A percentile compares a stretch with the other conserved stretches of the same genome.
Evolutionary conservation across 2,329 filamentous ascomycete species (phyloP).

Genomic region (Diaporthe capsici): DNA sequence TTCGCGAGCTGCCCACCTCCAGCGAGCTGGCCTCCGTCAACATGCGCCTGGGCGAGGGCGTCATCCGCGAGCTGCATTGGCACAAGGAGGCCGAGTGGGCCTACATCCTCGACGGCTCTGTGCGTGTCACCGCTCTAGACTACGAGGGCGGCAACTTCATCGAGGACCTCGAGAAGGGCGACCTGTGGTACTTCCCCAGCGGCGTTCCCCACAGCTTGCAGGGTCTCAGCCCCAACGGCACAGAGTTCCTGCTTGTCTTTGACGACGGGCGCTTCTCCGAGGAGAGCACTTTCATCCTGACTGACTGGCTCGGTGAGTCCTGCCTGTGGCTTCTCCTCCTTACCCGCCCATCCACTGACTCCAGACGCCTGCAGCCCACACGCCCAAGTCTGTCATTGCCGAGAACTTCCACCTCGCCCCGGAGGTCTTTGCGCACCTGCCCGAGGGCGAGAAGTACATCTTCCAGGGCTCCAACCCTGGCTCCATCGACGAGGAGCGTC

Average conservation of each 20-base stretch:
- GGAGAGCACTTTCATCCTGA: constrained; percentile 79
- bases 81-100: constrained; percentile 87
- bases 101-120: constrained; percentile 78
- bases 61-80: constrained; percentile 85
- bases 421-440: constrained; percentile 78
- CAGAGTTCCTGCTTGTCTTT: constrained; percentile 64
- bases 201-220: constrained; percentile 85
- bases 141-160: constrained; percentile 83
- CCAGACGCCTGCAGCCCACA: constrained; percentile 66
- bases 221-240: constrained; percentile 75
- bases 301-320: constrained; percentile 76
- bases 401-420: constrained; percentile 83
- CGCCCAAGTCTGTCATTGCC: constrained; percentile 77
- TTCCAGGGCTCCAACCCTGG: constrained; percentile 78
- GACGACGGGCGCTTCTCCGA: constrained; percentile 67
- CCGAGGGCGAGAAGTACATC: constrained; percentile 80
- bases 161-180: constrained; percentile 81
- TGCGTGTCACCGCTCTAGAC: constrained; percentile 80
- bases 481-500: constrained; percentile 75
- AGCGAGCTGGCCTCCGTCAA: constrained; percentile 83
- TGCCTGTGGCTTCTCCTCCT: background rate
- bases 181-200: constrained; percentile 86
- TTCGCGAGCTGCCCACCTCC: constrained; percentile 74
- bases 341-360: background rate
- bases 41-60: constrained; percentile 81